These are phyloP conservation scores for Ustilago sp. DNA, from an alignment of 1,284 basidiomycete species.

Conservation along the genomic window DNA sequence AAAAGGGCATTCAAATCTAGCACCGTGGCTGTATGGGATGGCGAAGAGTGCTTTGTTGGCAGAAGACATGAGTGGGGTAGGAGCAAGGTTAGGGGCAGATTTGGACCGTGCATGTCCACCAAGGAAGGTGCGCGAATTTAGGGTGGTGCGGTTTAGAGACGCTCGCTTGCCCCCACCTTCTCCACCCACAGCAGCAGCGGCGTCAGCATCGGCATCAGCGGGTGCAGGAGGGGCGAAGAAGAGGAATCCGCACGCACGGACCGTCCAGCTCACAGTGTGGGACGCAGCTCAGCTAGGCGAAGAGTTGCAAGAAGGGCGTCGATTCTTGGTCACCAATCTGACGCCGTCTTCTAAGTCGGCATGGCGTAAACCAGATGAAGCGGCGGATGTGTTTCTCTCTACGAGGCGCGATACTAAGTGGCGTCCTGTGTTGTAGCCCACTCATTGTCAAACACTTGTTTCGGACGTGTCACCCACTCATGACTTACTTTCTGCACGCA, in stretches of 20 bases:
- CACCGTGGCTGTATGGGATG: conserved; percentile 30
- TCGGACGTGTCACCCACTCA: background rate
- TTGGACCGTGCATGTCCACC: conserved; percentile 78
- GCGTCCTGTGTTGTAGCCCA: conserved; percentile 53
- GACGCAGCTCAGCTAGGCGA: conserved; percentile 36
- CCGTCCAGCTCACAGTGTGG: conserved; percentile 59
- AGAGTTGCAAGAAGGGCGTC: conserved; percentile 33
- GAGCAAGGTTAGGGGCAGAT: conserved; percentile 5
- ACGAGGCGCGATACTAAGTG: conserved; percentile 77
- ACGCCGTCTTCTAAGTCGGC: conserved; percentile 75
- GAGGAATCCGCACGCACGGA: conserved; percentile 45
- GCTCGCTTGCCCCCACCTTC: conserved; percentile 68
- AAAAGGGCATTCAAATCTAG: conserved; percentile 10
- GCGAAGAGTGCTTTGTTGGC: conserved; percentile 10
- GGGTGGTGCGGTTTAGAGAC: conserved; percentile 82
- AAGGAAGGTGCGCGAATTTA: conserved; percentile 82
- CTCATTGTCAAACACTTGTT: background rate
- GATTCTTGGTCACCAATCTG: conserved; percentile 75
- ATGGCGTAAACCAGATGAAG: conserved; percentile 75
- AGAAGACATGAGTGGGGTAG: conserved; percentile 13
- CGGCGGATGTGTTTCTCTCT: conserved; percentile 76
- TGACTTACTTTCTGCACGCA: background rate
- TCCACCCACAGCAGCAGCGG: background rate
- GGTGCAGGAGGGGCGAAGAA: conserved; percentile 9
- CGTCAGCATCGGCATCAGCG: background rate